These are phyloP conservation scores for Parastagonospora avenae DNA, from an alignment of 2,329 filamentous ascomycete genomes.

Conservation along the genomic window DNA sequence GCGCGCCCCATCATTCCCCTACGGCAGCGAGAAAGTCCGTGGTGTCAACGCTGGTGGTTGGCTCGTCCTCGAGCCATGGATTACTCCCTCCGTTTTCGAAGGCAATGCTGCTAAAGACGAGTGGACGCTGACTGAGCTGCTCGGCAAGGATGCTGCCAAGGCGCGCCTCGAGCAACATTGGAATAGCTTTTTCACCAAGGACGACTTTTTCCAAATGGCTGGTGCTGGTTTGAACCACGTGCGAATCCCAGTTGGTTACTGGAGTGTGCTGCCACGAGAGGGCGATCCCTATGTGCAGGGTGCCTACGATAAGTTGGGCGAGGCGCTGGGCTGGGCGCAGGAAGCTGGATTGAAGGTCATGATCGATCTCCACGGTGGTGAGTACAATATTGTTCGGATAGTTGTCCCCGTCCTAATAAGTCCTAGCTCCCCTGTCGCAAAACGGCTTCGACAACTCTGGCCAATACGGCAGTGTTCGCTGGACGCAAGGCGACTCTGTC, in stretches of 20 bases:
- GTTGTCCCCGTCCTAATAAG: constrained; percentile 4
- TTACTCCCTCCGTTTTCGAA: constrained; percentile 66
- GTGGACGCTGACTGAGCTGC: constrained; percentile 57
- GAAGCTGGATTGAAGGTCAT: constrained; percentile 65
- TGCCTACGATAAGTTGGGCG: constrained; percentile 62
- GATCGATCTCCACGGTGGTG: constrained; percentile 71
- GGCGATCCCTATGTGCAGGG: constrained; percentile 68
- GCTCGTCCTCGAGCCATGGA: constrained; percentile 69
- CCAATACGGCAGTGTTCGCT: constrained; percentile 52
- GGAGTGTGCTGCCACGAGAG: constrained; percentile 60
- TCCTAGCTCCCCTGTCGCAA: constrained; percentile 62
- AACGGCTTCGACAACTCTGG: constrained; percentile 73
- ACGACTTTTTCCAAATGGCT: constrained; percentile 63
- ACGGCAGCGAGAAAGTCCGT: constrained; percentile 60
- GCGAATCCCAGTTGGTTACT: constrained; percentile 70
- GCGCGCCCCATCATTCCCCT: constrained; percentile 56
- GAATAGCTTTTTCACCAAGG: constrained; percentile 61
- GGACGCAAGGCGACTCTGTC: constrained; percentile 52
- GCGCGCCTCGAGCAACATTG: constrained; percentile 61
- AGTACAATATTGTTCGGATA: constrained; percentile 24
- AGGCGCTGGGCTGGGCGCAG: constrained; percentile 64
- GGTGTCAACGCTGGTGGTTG: constrained; percentile 71
- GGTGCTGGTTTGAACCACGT: constrained; percentile 65
- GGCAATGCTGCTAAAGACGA: constrained; percentile 62
- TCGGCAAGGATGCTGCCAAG: constrained; percentile 57